phyloP scores from a whole-genome alignment of 495 filamentous ascomycete genomes.

The Stereocaulon alpinum region DNA sequence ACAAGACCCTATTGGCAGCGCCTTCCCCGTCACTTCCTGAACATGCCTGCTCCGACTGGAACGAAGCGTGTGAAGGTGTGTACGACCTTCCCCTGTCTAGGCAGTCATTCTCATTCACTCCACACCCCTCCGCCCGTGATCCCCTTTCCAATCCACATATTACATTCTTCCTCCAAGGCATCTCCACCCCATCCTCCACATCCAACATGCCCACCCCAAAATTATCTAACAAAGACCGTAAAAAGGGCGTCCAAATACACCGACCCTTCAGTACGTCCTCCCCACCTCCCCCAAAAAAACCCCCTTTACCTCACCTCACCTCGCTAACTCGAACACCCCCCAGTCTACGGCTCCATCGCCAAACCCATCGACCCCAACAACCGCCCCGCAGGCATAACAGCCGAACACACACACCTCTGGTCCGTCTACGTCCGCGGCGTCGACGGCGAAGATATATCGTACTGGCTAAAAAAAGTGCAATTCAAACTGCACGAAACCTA shows the following conservation, averaged over 20 bases:
- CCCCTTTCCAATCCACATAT: not conserved
- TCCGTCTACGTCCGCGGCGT: conserved; percentile 82
- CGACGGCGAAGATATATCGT: conserved; percentile 76
- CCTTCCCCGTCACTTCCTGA: conserved; percentile 3
- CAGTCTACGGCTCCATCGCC: conserved; percentile 71
- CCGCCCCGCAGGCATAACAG: conserved; percentile 47
- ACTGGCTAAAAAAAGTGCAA: conserved; percentile 93
- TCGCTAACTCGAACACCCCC: conserved; percentile 9
- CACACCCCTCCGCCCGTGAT: not conserved
- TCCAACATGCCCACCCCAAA: conserved; percentile 6
- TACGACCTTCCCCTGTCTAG: not conserved
- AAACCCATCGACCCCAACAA: conserved; percentile 60
- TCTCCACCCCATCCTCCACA: not conserved
- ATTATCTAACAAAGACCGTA: conserved; percentile 25
- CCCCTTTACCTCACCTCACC: not conserved
- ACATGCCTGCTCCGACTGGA: conserved; percentile 46
- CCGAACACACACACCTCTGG: conserved; percentile 93
- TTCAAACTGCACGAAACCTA: conserved; percentile 98
- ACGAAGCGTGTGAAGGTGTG: conserved; percentile 48
- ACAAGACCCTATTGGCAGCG: not conserved
- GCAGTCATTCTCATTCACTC: conserved; percentile 24
- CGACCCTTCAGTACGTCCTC: conserved; percentile 53
- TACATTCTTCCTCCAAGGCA: not conserved
- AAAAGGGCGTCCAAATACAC: conserved; percentile 62
- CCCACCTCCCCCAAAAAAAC: not conserved